Conservation (phyloP, 148 eudicot genomes). For the Rhododendron ovatum region DNA sequence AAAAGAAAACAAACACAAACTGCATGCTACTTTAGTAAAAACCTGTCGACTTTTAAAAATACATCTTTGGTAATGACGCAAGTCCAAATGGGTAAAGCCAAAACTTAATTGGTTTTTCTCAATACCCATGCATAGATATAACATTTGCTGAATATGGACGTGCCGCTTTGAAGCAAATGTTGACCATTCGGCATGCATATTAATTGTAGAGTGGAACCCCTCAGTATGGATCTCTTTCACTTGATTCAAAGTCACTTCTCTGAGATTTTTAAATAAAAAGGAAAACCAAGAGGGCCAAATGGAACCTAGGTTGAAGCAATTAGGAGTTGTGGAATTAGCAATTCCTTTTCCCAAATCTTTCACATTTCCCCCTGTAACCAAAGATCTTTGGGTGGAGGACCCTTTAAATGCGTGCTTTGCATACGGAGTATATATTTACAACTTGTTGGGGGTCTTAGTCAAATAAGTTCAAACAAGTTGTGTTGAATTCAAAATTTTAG, state of each 20-base stretch:
- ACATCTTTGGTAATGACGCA: background rate
- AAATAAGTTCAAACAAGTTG: background rate
- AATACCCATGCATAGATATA: background rate
- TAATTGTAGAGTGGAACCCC: background rate
- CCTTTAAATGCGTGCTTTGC: background rate
- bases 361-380: background rate
- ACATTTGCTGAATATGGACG: background rate
- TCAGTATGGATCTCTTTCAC: background rate
- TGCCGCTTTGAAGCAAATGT: background rate
- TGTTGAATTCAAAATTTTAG: background rate
- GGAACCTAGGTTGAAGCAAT: constrained; percentile 10
- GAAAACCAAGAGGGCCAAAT: background rate
- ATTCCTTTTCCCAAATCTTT: constrained; percentile 11
- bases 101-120: background rate
- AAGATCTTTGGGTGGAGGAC: background rate
- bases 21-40: background rate
- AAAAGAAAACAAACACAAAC: background rate
- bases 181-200: background rate
- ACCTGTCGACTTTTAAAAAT: background rate
- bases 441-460: background rate
- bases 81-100: background rate
- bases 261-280: background rate
- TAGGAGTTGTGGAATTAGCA: constrained; percentile 7
- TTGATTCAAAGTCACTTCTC: background rate
- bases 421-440: background rate